Evolutionary conservation across 1,284 basidiomycete species (phyloP).

Genomic region (Naganishia sp.): DNA sequence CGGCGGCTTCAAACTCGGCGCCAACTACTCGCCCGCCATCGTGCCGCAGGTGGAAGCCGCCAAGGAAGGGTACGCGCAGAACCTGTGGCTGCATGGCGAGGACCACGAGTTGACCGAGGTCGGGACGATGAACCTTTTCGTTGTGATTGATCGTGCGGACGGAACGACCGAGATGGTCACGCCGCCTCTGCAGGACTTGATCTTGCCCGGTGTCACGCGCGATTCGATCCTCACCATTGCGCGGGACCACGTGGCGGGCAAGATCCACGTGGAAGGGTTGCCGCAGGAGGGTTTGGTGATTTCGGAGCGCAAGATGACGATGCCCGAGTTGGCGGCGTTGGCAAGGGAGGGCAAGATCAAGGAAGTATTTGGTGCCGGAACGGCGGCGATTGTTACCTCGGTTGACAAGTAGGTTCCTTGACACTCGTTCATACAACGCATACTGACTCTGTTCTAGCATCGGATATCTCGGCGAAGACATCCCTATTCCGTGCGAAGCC

Average conservation of each 20-base stretch:
- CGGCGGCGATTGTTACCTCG: conserved; percentile 81
- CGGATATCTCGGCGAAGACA: conserved; percentile 82
- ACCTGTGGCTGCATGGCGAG: conserved; percentile 88
- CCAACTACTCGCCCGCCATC: conserved; percentile 89
- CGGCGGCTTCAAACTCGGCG: conserved; percentile 86
- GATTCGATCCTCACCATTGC: conserved; percentile 81
- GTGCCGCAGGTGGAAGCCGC: conserved; percentile 85
- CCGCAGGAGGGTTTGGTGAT: conserved; percentile 67
- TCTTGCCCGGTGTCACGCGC: conserved; percentile 93
- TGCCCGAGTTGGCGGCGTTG: conserved; percentile 81
- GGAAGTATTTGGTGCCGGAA: conserved; percentile 93
- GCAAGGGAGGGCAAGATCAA: conserved; percentile 69
- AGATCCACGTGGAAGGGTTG: conserved; percentile 62
- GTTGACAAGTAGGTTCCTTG: conserved; percentile 61
- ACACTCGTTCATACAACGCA: not conserved
- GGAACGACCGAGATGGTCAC: conserved; percentile 76
- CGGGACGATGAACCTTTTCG: conserved; percentile 96
- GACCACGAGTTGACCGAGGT: conserved; percentile 77
- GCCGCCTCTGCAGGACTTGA: conserved; percentile 90
- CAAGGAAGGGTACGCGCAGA: conserved; percentile 83
- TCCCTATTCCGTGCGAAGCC: conserved; percentile 76
- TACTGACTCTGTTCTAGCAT: conserved; percentile 55
- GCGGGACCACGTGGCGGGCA: conserved; percentile 70
- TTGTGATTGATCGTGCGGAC: conserved; percentile 74
- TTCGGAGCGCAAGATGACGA: conserved; percentile 80